Conservation (phyloP, 192 early-diverging fungal genomes). For the Coemansia sp. region DNA sequence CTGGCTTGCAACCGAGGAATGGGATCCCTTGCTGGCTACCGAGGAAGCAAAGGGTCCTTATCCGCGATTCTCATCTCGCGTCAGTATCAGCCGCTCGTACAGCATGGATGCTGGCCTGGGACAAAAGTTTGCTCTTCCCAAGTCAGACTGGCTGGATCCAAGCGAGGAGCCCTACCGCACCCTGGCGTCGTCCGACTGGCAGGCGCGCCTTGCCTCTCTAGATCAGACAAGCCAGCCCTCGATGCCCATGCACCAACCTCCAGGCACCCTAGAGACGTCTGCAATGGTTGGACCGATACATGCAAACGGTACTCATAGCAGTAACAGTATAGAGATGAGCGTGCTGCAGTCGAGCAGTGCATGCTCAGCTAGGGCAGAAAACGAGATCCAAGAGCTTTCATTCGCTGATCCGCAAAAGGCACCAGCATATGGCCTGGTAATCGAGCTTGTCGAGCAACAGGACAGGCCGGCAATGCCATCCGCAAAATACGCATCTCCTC, state of each 20-base stretch:
- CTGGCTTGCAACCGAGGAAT: slow-evolving; percentile 49
- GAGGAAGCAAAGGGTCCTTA: slow-evolving; percentile 8
- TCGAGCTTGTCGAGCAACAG: slow-evolving; percentile 37
- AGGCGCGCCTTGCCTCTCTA: slow-evolving; percentile 25
- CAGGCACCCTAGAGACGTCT: not conserved
- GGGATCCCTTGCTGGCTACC: slow-evolving; percentile 6
- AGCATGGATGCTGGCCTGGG: slow-evolving; percentile 23
- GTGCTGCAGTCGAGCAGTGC: slow-evolving; percentile 16
- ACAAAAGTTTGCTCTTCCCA: slow-evolving; percentile 36
- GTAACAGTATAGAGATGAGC: slow-evolving; percentile 21
- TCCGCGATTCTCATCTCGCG: slow-evolving; percentile 44
- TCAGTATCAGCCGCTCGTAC: slow-evolving; percentile 24
- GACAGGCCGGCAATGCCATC: not conserved
- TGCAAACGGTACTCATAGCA: not conserved
- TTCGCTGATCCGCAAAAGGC: slow-evolving; percentile 22
- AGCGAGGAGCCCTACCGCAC: slow-evolving; percentile 40
- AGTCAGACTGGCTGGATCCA: slow-evolving; percentile 45
- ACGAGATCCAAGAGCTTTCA: slow-evolving; percentile 41
- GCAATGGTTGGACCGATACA: not conserved
- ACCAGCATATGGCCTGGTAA: slow-evolving; percentile 39
- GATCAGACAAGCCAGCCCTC: not conserved
- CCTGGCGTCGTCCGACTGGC: slow-evolving; percentile 47
- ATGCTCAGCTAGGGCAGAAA: not conserved
- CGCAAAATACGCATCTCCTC: not conserved
- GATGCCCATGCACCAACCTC: not conserved